Conservation (phyloP, 106 monocot species). For the Dioscorea zingiberensis region DNA sequence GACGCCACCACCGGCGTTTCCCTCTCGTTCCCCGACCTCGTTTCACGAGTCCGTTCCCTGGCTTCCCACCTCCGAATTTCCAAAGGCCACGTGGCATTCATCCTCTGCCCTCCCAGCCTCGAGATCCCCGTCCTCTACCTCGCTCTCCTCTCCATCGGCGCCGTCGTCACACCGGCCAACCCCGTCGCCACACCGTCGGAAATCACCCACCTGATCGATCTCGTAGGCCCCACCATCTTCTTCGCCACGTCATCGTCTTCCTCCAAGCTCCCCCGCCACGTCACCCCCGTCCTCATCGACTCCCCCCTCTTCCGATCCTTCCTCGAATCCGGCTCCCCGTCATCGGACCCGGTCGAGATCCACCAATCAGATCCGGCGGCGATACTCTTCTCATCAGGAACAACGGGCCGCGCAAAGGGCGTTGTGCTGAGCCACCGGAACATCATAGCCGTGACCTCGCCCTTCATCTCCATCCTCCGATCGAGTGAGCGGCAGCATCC, state of each 20-base stretch:
- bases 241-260: conserved; percentile 14
- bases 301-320: conserved; percentile 17
- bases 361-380: conserved; percentile 35
- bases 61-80: conserved; percentile 15
- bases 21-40: conserved; percentile 17
- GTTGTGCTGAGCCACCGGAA: conserved; percentile 26
- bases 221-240: conserved; percentile 7
- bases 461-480: neutral
- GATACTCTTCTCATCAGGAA: conserved; percentile 47
- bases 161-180: conserved; percentile 32
- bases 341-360: neutral
- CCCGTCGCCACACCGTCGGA: conserved; percentile 22
- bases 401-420: conserved; percentile 36
- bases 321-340: neutral
- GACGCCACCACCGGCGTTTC: conserved; percentile 22
- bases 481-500: no score
- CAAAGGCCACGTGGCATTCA: conserved; percentile 31
- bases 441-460: conserved; percentile 18
- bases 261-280: conserved; percentile 18
- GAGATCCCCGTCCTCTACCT: conserved; percentile 26
- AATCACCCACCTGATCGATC: conserved; percentile 18
- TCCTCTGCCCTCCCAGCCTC: conserved; percentile 16
- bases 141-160: conserved; percentile 40
- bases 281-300: conserved; percentile 27
- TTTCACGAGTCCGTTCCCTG: conserved; percentile 23